phyloP scores from a whole-genome alignment of 169 alveolate genomes.

The Plasmodium coatneyi region DNA sequence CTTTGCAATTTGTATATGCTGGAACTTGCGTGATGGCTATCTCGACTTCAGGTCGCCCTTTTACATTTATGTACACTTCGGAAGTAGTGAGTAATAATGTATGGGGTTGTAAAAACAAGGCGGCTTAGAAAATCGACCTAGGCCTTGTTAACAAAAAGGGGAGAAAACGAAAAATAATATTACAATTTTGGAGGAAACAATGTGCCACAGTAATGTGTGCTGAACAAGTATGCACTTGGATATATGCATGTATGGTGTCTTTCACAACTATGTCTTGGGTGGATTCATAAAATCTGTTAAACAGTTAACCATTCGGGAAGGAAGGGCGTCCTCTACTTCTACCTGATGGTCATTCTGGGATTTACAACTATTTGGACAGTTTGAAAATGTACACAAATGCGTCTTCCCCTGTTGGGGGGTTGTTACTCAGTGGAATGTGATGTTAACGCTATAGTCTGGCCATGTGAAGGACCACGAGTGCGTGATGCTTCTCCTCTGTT shows the following conservation, averaged over 20 bases:
- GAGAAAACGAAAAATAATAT: neutral
- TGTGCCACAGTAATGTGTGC: neutral
- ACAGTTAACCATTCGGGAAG: neutral
- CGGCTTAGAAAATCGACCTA: neutral
- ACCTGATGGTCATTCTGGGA: neutral
- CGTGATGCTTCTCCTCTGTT: neutral
- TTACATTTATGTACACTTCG: neutral
- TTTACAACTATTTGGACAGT: neutral
- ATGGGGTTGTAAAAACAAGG: neutral
- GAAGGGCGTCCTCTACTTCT: neutral
- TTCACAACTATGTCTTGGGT: neutral
- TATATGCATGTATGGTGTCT: conserved; percentile 1
- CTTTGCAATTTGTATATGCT: neutral
- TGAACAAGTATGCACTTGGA: neutral
- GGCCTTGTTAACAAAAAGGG: neutral
- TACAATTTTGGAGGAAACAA: neutral
- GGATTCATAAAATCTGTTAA: neutral
- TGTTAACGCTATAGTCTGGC: neutral
- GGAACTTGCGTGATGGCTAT: neutral
- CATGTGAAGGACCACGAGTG: neutral
- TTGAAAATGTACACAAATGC: neutral
- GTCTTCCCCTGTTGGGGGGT: neutral
- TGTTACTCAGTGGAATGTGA: neutral
- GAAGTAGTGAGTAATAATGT: neutral
- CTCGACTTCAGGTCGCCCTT: neutral